Conservation (phyloP, 2,329 filamentous ascomycete genomes). For the Sporothrix pseudoabietina region DNA sequence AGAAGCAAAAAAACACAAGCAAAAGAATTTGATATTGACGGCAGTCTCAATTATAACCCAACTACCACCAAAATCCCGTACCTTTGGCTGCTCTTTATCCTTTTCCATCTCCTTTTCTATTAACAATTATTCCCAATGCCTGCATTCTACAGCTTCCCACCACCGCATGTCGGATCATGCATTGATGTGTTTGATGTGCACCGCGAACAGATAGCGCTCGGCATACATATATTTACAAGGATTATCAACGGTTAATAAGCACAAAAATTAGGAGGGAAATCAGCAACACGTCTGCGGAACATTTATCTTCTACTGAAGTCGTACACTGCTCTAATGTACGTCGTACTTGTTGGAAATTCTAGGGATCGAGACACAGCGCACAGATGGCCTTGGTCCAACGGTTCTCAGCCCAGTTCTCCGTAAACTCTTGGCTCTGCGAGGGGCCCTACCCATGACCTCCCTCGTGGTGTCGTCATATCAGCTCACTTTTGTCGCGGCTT, state of each 20-base stretch:
- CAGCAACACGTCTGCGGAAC: not conserved
- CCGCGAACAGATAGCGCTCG: slow-evolving; percentile 3
- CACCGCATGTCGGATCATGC: slow-evolving; percentile 16
- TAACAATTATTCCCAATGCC: not conserved
- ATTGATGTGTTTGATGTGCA: slow-evolving; percentile 27
- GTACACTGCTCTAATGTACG: not conserved
- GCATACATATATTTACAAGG: not conserved
- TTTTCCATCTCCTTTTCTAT: not conserved
- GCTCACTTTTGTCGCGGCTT: slow-evolving; percentile 12
- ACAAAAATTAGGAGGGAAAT: not conserved
- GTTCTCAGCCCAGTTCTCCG: not conserved
- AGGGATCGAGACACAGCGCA: not conserved
- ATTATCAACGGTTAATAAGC: not conserved
- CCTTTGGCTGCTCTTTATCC: not conserved
- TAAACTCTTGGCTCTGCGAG: not conserved
- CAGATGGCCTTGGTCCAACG: not conserved
- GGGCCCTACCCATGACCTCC: not conserved
- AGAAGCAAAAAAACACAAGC: not conserved
- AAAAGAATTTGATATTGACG: not conserved
- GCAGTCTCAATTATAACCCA: not conserved
- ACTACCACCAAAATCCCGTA: not conserved
- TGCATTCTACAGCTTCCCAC: not conserved
- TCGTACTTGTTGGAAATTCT: too few species aligned
- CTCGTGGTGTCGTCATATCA: slow-evolving; percentile 4
- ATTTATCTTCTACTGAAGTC: not conserved